A percentile compares a stretch with the other conserved stretches of the same genome.
Evolutionary conservation across 2,329 filamentous ascomycete genomes (phyloP).

Genomic region (Gnomoniopsis smithogilvyi): DNA sequence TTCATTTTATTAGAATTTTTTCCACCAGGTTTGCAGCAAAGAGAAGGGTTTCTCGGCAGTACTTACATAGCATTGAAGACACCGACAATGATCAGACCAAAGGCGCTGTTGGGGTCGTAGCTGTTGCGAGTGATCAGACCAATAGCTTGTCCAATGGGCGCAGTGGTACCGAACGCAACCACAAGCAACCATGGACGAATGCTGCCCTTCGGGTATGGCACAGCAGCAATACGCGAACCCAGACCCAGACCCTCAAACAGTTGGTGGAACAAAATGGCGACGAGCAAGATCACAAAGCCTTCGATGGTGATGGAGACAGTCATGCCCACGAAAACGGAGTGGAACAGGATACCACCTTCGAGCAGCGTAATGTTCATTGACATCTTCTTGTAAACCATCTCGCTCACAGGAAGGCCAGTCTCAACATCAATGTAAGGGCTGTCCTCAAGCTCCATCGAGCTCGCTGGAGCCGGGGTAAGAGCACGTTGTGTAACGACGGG

Average conservation of each 20-base stretch:
- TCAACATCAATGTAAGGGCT: slow-evolving; percentile 41
- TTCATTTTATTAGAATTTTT: not conserved
- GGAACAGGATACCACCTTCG: slow-evolving; percentile 76
- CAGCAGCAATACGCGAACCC: slow-evolving; percentile 66
- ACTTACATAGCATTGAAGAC: slow-evolving; percentile 63
- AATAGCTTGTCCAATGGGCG: slow-evolving; percentile 63
- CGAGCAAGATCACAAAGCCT: slow-evolving; percentile 62
- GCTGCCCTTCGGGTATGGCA: slow-evolving; percentile 56
- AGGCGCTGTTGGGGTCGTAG: slow-evolving; percentile 62
- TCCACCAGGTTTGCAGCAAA: too few species aligned
- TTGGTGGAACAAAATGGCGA: slow-evolving; percentile 71
- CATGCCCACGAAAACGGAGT: slow-evolving; percentile 74
- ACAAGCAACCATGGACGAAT: slow-evolving; percentile 59
- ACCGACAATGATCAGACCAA: slow-evolving; percentile 62
- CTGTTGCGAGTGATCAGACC: slow-evolving; percentile 53
- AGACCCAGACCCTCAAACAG: slow-evolving; percentile 68
- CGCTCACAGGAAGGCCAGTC: slow-evolving; percentile 39
- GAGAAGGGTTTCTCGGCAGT: not conserved
- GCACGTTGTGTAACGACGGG: slow-evolving; percentile 18
- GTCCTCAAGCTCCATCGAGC: slow-evolving; percentile 29
- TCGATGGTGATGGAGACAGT: slow-evolving; percentile 67
- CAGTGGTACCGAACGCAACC: slow-evolving; percentile 60
- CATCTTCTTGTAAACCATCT: slow-evolving; percentile 54
- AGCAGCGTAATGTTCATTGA: slow-evolving; percentile 72
- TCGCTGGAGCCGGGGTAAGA: slow-evolving; percentile 26